Evolutionary conservation across 345 rosid species (phyloP), one percentile per base, ranked within the genome.

Genomic region (Geranium rotundifolium): DNA sequence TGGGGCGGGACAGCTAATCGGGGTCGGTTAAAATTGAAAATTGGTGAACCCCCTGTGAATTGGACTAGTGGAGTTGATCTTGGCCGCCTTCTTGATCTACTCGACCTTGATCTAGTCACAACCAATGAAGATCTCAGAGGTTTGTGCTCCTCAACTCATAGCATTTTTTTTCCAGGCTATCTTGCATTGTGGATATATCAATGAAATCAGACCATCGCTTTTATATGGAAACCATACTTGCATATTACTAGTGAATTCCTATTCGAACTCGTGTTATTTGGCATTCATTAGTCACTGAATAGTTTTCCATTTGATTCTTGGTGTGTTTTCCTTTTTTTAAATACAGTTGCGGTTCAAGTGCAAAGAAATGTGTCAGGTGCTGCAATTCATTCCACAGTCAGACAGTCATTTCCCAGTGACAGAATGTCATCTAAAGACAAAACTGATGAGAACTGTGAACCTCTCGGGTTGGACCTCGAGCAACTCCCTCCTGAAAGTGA

Each of bases 1-100:
- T 89, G 97, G 96, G 98, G 98, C 68, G 98, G 98, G 63, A 92
- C 98, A 18, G 98, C 95, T 56, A 89, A 91, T 72, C 79, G 98
- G 16, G 97, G 98, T 57, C 77, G 96, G 70, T 77, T 93, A 64
- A 93, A 93, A 73, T 84, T 93, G 57, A 86, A 84, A 73, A 85
- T 86, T 59, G 99, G 99, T 17, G 90, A 77, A 52, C 89, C 95
- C 62, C 97, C 99, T 5, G 97, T 82, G 75, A 87, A 89, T 70
- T 93, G 99, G 97, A 93, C 99, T 7, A 93, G 95, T 60, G 99
- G 99, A 61, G 99, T 93, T 74, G 99, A 93, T 82, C 88, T 93
- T 4, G 99, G 99, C 16, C 87, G 96, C 68, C 89, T 93, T 66
- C 95, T 93, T 65, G 84, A 86, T 61, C 97, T 87, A 70, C 97